Base-by-base conservation (phyloP, 176 grass and related monocot species). In the Luzula sylvatica region DNA sequence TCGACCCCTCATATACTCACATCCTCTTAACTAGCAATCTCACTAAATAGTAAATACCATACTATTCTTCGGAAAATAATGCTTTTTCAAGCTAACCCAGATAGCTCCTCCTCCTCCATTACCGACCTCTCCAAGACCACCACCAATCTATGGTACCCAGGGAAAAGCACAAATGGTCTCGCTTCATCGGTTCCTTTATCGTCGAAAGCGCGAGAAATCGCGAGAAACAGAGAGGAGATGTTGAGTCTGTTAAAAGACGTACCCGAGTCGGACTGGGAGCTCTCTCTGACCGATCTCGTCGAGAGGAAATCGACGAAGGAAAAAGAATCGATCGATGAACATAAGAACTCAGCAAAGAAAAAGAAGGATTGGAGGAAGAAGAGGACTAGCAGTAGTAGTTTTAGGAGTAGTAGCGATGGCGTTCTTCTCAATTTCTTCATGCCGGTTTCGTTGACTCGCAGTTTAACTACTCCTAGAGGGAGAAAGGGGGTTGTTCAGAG, bases 381-480 rank as follows among this genome's bases (percentile, higher is more conserved):
- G 8, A 38, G 55, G 29, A 69, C 71, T 38, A 50, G 70, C 56
- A 63, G 72, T 19, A 55, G 73, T 24, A 55, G 68, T 56, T 73
- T 83, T 61, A 67, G 83, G 12, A 81, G 83, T 65, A 76, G 76
- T 61, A 85, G 80, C 56, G 89, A 88, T 66, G 83, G 89, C 55
- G 89, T 95, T 12, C 73, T 95, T 20, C 76, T 95, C 55, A 88
- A 81, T 75, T 75, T 95, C 64, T 95, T 81, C 73, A 67, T 83
- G 68, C 83, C 89, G 1, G 48, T 66, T 14, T 82, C 71, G 13
- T 41, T 95, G 66, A 82, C 89, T 6, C 46, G 89, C 49, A 95
- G 89, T 68, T 83, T 75, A 53, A 88, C 89, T 26, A 56, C 76
- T 18, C 83, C 83, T 9, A 69, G 79, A 16, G 41, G 38, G 19